A percentile compares a stretch with the other conserved stretches of the same genome.
phyloP scores from a whole-genome alignment of 371 early-diverging fungal species.

The Gilbertella persicaria region DNA sequence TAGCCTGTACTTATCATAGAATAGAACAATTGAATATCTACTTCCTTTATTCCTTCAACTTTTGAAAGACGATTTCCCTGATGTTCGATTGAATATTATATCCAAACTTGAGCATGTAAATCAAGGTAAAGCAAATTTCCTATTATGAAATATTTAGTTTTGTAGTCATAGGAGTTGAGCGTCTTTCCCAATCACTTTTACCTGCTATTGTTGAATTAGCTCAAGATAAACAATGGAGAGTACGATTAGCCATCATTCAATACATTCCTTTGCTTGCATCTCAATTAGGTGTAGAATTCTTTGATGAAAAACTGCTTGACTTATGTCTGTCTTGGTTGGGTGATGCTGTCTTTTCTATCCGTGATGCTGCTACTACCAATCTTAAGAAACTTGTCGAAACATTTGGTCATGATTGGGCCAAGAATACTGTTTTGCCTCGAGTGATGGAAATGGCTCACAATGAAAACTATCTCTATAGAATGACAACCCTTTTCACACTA shows the following conservation, averaged over 20 bases:
- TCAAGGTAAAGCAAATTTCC: constrained; percentile 52
- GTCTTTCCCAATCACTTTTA: constrained; percentile 92
- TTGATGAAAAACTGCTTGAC: constrained; percentile 92
- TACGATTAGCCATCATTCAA: constrained; percentile 97
- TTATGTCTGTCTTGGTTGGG: constrained; percentile 97
- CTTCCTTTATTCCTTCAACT: constrained; percentile 93
- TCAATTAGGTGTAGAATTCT: constrained; percentile 94
- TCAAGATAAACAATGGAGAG: constrained; percentile 99
- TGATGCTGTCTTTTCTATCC: constrained; percentile 96
- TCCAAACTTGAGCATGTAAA: constrained; percentile 95
- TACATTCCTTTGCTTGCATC: constrained; percentile 95
- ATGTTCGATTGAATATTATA: constrained; percentile 97
- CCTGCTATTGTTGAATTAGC: constrained; percentile 98
- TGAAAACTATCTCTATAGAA: constrained; percentile 91
- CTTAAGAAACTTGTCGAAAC: constrained; percentile 91
- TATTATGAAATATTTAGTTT: neutral
- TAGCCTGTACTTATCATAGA: too few relatives aligned
- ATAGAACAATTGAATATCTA: constrained; percentile 90
- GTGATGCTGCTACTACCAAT: constrained; percentile 95
- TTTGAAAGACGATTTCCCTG: constrained; percentile 96
- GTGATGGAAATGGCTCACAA: constrained; percentile 86
- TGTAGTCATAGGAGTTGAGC: constrained; percentile 94
- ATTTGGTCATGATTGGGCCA: constrained; percentile 98
- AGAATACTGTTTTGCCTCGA: constrained; percentile 88
- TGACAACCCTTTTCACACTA: constrained; percentile 95